phyloP scores from a whole-genome alignment of 163 green algal genomes.

The Prototheca cutis region DNA sequence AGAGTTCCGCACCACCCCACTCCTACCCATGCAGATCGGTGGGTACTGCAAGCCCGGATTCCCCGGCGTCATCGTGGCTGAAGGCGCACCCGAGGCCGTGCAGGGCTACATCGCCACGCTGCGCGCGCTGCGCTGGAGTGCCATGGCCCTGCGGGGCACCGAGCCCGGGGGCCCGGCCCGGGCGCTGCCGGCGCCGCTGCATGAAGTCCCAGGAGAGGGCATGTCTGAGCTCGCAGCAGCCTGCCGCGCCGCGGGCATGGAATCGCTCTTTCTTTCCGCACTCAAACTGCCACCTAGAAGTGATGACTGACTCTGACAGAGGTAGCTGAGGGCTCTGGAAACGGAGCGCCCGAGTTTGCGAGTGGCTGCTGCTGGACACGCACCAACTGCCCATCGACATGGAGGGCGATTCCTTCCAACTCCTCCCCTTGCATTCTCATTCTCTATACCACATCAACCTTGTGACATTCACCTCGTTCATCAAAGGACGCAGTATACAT shows the following conservation, averaged over 20 bases:
- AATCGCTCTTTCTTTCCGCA: slow-evolving; percentile 33
- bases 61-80: slow-evolving; percentile 8
- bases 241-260: slow-evolving; percentile 24
- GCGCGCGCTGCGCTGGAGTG: slow-evolving; percentile 37
- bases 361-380: too few relatives aligned
- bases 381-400: too few relatives aligned
- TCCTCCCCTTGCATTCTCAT: too few relatives aligned
- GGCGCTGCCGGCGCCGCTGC: slow-evolving; percentile 4
- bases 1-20: neutral
- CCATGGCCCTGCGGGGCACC: slow-evolving; percentile 31
- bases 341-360: too few relatives aligned
- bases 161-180: slow-evolving; percentile 3
- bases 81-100: slow-evolving; percentile 20
- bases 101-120: slow-evolving; percentile 38
- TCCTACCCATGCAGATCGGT: slow-evolving; percentile 4
- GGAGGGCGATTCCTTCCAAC: too few relatives aligned
- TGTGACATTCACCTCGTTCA: too few relatives aligned
- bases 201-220: slow-evolving; percentile 27
- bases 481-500: too few relatives aligned
- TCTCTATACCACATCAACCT: too few relatives aligned
- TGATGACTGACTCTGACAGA: too few relatives aligned
- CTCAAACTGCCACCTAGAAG: slow-evolving; percentile 42
- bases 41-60: slow-evolving; percentile 28
- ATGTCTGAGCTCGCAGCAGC: slow-evolving; percentile 28
- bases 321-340: too few relatives aligned